A percentile compares a stretch with the other conserved stretches of the same genome.
phyloP scores from a whole-genome alignment of 768 basidiomycete genomes.

The Hortiboletus flavorubellus region DNA sequence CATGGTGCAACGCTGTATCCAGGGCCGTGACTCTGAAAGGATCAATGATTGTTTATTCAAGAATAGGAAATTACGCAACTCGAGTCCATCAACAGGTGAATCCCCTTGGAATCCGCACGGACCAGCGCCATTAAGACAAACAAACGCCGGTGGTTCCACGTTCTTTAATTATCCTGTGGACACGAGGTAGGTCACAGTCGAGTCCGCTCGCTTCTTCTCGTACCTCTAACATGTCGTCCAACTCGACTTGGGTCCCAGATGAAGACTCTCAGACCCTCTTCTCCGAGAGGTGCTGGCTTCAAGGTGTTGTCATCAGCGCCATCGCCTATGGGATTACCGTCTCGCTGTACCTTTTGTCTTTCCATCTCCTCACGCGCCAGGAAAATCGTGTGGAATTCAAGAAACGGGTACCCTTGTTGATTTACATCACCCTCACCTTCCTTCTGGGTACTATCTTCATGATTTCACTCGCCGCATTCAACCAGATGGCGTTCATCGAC shows the following conservation, averaged over 20 bases:
- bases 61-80: no score
- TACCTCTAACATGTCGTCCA: conserved; percentile 9
- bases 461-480: conserved; percentile 16
- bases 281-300: conserved; percentile 21
- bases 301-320: conserved; percentile 8
- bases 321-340: conserved; percentile 8
- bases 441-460: conserved; percentile 17
- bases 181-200: background rate
- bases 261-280: conserved; percentile 13
- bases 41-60: no score
- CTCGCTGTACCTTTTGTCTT: conserved; percentile 5
- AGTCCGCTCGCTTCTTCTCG: background rate
- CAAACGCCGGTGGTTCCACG: background rate
- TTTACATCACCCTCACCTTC: conserved; percentile 8
- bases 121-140: background rate
- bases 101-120: background rate
- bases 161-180: background rate
- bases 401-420: background rate
- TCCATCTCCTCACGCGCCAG: conserved; percentile 5
- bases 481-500: conserved; percentile 31
- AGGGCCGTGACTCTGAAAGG: no score
- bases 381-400: background rate
- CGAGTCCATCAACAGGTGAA: background rate
- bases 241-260: conserved; percentile 17
- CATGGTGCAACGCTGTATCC: no score